Evolutionary conservation across 148 eudicot genomes (phyloP), one percentile per base, ranked within the genome.

Genomic region (Fallopia convolvulus): DNA sequence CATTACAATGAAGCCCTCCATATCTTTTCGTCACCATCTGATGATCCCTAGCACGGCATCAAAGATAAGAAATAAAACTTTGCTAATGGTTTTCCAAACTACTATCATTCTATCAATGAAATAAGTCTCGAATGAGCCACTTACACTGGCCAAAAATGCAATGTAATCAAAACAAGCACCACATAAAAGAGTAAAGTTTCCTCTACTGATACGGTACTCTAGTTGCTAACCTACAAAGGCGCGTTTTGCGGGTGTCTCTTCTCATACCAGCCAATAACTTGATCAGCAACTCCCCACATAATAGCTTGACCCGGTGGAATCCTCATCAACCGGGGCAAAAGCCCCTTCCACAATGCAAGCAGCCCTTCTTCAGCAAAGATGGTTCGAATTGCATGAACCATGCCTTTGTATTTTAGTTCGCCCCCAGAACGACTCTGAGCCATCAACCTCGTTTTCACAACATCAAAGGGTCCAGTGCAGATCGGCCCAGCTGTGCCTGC

Each of bases 221-320:
- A 61, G 39, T 20, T 7, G 6, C 23, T 48, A 56, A 56, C 6
- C 68, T 61, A 61, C 36, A 11, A 10, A 12, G 68, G 4, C 2
- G 68, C 68, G 15, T 61, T 26, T 8, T 65, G 71, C 71, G 3
- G 82, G 53, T 86, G 83, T 78, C 78, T 91, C 88, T 83, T 94
- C 89, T 94, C 99, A 75, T 94, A 94, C n/a, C 92, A 83, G 2
- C 97, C 99, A 3, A 73, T 94, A 8, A 92, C 82, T 77, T 94
- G 99, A 82, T 94, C 99, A 76, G 99, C 96, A 76, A 92, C 99
- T 30, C 82, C 88, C 99, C 99, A 94, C 99, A 92, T 88, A 74
- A 94, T 94, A 53, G 99, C 99, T 88, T 94, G 99, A 3, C 99
- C 99, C 0, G 99, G 99, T 10, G 99, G 99, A 71, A 94, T 94